These are phyloP conservation scores for Hypomontagnella submonticulosa DNA, from an alignment of 495 filamentous ascomycete species.

Conservation along the genomic window DNA sequence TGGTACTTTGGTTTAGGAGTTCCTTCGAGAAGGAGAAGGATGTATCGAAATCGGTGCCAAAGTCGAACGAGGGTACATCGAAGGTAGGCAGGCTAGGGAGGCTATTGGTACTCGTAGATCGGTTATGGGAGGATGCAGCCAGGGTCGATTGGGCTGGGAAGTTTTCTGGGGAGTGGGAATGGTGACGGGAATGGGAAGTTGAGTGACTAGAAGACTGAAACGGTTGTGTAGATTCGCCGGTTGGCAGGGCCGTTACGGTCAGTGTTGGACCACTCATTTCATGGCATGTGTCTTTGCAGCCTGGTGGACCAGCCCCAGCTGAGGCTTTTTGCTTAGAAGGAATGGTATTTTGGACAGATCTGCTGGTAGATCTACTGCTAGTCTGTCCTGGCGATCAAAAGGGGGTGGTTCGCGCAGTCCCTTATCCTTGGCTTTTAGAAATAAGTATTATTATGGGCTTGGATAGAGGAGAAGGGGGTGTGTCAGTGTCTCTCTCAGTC, in stretches of 20 bases:
- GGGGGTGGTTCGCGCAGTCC: constrained; percentile 8
- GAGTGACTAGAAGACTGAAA: constrained; percentile 44
- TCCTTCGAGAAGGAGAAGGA: constrained; percentile 48
- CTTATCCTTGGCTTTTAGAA: constrained; percentile 2
- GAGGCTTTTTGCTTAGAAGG: constrained; percentile 21
- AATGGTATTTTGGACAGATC: constrained; percentile 30
- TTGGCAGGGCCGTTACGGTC: constrained; percentile 53
- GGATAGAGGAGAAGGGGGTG: constrained; percentile 2
- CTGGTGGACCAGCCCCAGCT: constrained; percentile 40
- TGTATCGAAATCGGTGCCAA: constrained; percentile 53
- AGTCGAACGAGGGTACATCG: constrained; percentile 59
- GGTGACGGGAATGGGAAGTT: constrained; percentile 50
- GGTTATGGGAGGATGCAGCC: constrained; percentile 32
- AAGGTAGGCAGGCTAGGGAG: constrained; percentile 53
- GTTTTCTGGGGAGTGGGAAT: constrained; percentile 42
- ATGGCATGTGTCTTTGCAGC: constrained; percentile 51
- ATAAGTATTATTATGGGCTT: constrained; percentile 5
- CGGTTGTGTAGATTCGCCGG: constrained; percentile 53
- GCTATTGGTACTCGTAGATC: constrained; percentile 47
- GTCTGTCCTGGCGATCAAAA: constrained; percentile 36
- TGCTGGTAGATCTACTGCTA: constrained; percentile 33
- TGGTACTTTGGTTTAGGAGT: constrained; percentile 29
- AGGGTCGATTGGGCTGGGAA: constrained; percentile 18
- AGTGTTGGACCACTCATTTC: constrained; percentile 59
- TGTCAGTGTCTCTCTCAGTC: constrained; percentile 3